Evolutionary conservation across 2,329 filamentous ascomycete genomes (phyloP).

Genomic region (Metarhizium guizhouense): DNA sequence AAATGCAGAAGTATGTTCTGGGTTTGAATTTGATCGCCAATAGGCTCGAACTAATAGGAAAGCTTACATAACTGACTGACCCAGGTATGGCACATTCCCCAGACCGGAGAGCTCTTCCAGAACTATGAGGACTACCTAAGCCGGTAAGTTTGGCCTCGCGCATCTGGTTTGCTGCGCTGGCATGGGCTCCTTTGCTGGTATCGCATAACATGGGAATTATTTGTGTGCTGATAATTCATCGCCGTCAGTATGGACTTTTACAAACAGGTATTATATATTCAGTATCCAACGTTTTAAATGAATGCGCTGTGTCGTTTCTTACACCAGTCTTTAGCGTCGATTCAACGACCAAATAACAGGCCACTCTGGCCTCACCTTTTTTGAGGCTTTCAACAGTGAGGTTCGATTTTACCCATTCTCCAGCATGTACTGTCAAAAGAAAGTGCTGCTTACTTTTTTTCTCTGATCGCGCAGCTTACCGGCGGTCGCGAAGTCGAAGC

Average conservation of each 20-base stretch:
- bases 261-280: conserved; percentile 53
- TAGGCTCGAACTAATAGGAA: neutral
- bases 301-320: neutral
- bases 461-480: conserved; percentile 43
- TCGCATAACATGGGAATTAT: neutral
- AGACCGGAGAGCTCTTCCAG: conserved; percentile 83
- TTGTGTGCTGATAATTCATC: conserved; percentile 9
- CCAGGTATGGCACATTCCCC: conserved; percentile 84
- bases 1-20: conserved; percentile 61
- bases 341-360: conserved; percentile 97
- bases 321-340: conserved; percentile 47
- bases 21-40: conserved; percentile 1
- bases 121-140: conserved; percentile 82
- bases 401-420: conserved; percentile 35
- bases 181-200: neutral
- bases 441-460: neutral
- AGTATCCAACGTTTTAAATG: neutral
- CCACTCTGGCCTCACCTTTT: conserved; percentile 83
- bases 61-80: neutral
- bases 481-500: conserved; percentile 85
- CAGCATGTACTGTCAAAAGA: neutral
- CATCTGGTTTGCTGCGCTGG: neutral
- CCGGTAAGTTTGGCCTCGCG: conserved; percentile 47
- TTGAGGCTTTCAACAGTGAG: conserved; percentile 86
- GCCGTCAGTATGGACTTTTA: conserved; percentile 76